These are phyloP conservation scores for Diaporthe sp. DNA, from an alignment of 2,329 filamentous ascomycete species.

Conservation along the genomic window DNA sequence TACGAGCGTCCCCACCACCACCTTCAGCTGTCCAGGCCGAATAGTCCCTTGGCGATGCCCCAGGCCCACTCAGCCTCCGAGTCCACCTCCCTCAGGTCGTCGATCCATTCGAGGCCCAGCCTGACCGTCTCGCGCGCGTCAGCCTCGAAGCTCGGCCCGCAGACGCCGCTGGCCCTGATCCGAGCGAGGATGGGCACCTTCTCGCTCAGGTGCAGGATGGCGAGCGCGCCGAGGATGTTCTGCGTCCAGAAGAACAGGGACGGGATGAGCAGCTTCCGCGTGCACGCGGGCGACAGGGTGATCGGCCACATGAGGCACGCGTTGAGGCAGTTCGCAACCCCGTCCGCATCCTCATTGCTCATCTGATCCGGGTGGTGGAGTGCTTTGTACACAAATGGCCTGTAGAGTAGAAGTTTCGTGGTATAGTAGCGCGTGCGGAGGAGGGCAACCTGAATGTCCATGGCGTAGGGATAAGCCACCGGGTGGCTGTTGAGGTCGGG, in stretches of 20 bases:
- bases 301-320: conserved; percentile 73
- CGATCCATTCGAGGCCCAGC: conserved; percentile 71
- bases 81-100: conserved; percentile 69
- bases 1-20: neutral
- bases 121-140: conserved; percentile 64
- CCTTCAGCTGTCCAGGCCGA: conserved; percentile 52
- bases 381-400: conserved; percentile 72
- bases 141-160: conserved; percentile 64
- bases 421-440: conserved; percentile 73
- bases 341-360: conserved; percentile 66
- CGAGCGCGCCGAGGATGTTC: conserved; percentile 70
- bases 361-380: conserved; percentile 69
- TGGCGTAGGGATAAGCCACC: conserved; percentile 63
- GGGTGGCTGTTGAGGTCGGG: conserved; percentile 60
- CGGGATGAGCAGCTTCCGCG: conserved; percentile 71
- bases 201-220: conserved; percentile 68
- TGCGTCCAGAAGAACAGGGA: conserved; percentile 74
- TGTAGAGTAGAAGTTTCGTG: conserved; percentile 69
- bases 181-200: conserved; percentile 64
- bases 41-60: conserved; percentile 64
- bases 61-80: conserved; percentile 70
- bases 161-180: conserved; percentile 62
- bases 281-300: conserved; percentile 68
- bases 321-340: conserved; percentile 69
- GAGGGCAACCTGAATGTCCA: conserved; percentile 70